Percentiles rank a stretch among this genome's conserved stretches.
phyloP scores from a whole-genome alignment of 2,329 filamentous ascomycete genomes.

The Beauveria asiatica region DNA sequence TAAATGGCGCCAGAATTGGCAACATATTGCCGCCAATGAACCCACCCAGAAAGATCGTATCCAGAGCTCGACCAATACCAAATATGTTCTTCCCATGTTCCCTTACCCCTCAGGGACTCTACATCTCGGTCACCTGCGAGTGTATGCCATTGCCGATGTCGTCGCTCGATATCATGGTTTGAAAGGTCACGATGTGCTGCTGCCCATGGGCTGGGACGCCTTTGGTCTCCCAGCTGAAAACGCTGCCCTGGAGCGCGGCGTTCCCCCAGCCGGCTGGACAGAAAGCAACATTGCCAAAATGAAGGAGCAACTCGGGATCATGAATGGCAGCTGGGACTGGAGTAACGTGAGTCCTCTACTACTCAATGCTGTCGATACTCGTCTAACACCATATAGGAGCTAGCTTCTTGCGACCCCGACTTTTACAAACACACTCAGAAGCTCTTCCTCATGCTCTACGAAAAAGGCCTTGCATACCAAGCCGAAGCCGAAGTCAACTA shows the following conservation, averaged over 20 bases:
- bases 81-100: conserved; percentile 85
- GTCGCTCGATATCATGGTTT: conserved; percentile 68
- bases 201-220: conserved; percentile 94
- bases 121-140: conserved; percentile 78
- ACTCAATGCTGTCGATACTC: conserved; percentile 8
- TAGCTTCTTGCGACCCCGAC: conserved; percentile 72
- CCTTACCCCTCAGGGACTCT: conserved; percentile 83
- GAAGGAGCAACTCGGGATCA: conserved; percentile 70
- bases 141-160: conserved; percentile 86
- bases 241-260: conserved; percentile 73
- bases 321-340: conserved; percentile 84
- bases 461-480: conserved; percentile 72
- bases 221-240: conserved; percentile 90
- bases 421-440: conserved; percentile 89
- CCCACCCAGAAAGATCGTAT: conserved; percentile 14
- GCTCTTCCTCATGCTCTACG: conserved; percentile 70
- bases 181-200: conserved; percentile 64
- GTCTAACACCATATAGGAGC: conserved; percentile 45
- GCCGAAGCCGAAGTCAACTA: conserved; percentile 81
- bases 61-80: conserved; percentile 22
- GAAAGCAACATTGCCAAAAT: conserved; percentile 71
- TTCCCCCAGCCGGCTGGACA: conserved; percentile 74
- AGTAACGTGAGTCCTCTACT: conserved; percentile 50
- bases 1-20: conserved; percentile 13
- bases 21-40: conserved; percentile 12